Base-by-base conservation (phyloP, 2,329 filamentous ascomycete species). In the Penicillium sp. region DNA sequence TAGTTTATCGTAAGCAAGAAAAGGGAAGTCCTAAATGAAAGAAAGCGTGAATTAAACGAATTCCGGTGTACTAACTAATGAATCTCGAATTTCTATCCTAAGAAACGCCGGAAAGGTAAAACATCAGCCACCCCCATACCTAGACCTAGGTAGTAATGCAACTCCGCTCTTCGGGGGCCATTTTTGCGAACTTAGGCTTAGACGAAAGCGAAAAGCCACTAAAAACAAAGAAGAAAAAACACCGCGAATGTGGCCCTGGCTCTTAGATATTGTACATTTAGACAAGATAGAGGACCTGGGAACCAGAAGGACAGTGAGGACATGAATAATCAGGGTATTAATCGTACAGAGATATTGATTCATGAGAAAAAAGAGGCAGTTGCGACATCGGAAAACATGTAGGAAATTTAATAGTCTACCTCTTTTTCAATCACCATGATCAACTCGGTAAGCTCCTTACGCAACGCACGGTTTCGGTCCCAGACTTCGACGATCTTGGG, bases 391-490 rank as follows among this genome's bases (percentile, higher is more conserved):
- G 16, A 35, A 28, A 52, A 43, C 30, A 56, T 41, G 12, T 41
- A 40, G 42, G 46, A 36, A 55, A 47, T 47, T 69, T 58, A 72
- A 40, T 71, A 72, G 46, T 73, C 69, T 58, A 69, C 69, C 50
- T 72, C 69, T 53, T 73, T 74, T 55, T 75, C 72, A 47, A 78
- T 71, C 50, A 75, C 67, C 64, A 72, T 72, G 22, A 77, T 68
- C 47, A 79, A 61, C 55, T 78, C 75, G 17, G 73, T 74, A 38
- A 79, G 64, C 53, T 74, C 70, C 50, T 72, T 73, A 45, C 75
- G 72, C 31, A 79, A 60, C 28, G 71, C 73, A 45, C 74, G 71
- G 48, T 77, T 77, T 16, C 69, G 67, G 51, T 75, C 73, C 66
- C 72, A 75, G 31, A 69, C 61, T 53, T 75, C 70, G 31, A 76